Conservation (phyloP, 306 rosid genomes). For the Pueraria montana region DNA sequence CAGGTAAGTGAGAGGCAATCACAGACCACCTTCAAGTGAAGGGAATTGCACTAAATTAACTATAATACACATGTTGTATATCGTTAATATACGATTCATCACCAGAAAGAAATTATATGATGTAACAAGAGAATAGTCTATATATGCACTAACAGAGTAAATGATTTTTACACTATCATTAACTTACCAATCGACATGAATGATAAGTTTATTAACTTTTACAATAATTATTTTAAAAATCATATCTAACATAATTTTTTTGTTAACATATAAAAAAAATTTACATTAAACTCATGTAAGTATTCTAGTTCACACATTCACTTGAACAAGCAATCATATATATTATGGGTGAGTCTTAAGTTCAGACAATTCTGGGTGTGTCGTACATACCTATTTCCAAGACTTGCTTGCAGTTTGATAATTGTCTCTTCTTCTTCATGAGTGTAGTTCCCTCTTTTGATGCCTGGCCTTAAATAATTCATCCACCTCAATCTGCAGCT, state of each 20-base stretch:
- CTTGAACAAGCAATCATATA: not conserved
- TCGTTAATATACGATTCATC: not conserved
- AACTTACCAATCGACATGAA: too few relatives aligned
- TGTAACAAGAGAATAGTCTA: too few relatives aligned
- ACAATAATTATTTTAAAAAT: too few relatives aligned
- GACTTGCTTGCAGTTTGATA: constrained; percentile 15
- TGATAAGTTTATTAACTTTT: too few relatives aligned
- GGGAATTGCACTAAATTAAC: not conserved
- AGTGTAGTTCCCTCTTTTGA: constrained; percentile 39
- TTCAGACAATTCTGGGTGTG: too few relatives aligned
- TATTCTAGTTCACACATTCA: too few relatives aligned
- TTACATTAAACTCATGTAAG: too few relatives aligned
- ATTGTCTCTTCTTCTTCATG: constrained; percentile 33
- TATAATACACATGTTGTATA: not conserved
- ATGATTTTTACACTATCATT: too few relatives aligned
- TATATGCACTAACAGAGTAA: too few relatives aligned
- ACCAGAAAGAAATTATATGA: not conserved
- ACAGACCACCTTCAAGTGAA: constrained; percentile 42
- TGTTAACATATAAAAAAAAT: too few relatives aligned
- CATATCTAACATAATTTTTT: too few relatives aligned
- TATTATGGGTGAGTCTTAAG: too few relatives aligned
- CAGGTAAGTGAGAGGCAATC: constrained; percentile 43
- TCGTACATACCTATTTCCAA: constrained; percentile 39
- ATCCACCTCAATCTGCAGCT: constrained; percentile 52
- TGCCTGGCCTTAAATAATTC: constrained; percentile 44